Conservation (phyloP, 208 protist species). For the Histomonas meleagridis region DNA sequence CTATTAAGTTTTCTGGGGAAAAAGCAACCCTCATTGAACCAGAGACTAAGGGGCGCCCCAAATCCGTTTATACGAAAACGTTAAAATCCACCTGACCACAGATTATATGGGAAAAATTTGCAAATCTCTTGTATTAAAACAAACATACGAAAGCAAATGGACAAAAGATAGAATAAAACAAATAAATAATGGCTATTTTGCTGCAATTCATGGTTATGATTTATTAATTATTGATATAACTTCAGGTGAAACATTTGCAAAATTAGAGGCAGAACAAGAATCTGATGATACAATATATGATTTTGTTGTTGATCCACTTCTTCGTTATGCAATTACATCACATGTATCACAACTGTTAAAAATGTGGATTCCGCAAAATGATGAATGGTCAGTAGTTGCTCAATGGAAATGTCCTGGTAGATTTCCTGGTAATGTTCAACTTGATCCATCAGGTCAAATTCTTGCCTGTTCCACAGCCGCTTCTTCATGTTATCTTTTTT, state of each 20-base stretch:
- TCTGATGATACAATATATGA: background rate
- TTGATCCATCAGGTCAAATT: background rate
- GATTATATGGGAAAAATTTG: constrained; percentile 26
- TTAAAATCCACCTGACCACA: too few species aligned
- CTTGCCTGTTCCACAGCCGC: background rate
- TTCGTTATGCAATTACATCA: constrained; percentile 11
- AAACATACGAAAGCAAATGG: background rate
- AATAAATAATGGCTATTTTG: background rate
- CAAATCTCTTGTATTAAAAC: background rate
- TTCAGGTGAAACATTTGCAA: background rate
- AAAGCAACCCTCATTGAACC: too few species aligned
- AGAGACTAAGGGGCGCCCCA: too few species aligned
- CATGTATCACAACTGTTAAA: background rate
- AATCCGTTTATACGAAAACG: too few species aligned
- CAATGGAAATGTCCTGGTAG: constrained; percentile 13
- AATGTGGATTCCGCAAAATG: background rate
- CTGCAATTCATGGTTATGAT: background rate
- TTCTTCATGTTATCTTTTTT: background rate
- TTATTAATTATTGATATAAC: constrained; percentile 26
- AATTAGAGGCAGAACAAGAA: background rate
- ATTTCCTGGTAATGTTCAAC: background rate
- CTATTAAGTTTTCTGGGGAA: too few species aligned
- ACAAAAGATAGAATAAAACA: background rate
- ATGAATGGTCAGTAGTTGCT: background rate
- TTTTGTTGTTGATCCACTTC: background rate